Evolutionary conservation across 169 alveolate species (phyloP).

Genomic region (Cardiosporidium cionae): DNA sequence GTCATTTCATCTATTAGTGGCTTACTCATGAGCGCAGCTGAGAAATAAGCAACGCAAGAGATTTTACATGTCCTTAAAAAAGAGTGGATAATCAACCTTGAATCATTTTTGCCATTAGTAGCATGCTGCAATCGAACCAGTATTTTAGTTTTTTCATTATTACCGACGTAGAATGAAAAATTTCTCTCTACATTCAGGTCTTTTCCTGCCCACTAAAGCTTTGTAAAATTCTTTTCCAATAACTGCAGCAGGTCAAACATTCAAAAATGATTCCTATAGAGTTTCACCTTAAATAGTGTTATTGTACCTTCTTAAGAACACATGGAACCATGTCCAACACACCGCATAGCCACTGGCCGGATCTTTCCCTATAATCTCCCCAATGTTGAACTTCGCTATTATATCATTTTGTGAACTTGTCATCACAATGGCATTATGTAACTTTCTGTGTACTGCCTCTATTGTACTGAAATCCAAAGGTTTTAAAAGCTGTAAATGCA

Average conservation of each 20-base stretch:
- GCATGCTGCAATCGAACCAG: slow-evolving; percentile 78
- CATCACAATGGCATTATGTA: no score
- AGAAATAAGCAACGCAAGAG: background rate
- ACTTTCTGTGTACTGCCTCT: no score
- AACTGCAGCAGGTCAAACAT: background rate
- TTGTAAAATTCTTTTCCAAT: slow-evolving; percentile 54
- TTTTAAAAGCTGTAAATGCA: no score
- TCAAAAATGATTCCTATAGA: background rate
- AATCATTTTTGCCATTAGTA: slow-evolving; percentile 37
- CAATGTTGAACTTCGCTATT: no score
- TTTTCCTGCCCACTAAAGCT: slow-evolving; percentile 93
- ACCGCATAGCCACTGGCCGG: no score
- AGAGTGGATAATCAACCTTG: background rate
- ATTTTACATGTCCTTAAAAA: background rate
- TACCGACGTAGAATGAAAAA: slow-evolving; percentile 72
- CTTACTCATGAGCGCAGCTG: slow-evolving; percentile 90
- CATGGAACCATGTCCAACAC: no score
- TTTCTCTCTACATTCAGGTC: slow-evolving; percentile 74
- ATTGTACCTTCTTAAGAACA: no score
- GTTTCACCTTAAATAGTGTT: no score
- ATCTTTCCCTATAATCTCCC: no score
- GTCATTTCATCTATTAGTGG: slow-evolving; percentile 88
- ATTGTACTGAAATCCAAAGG: no score
- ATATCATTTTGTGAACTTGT: no score
- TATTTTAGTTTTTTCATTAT: slow-evolving; percentile 86